A percentile compares a stretch with the other conserved stretches of the same genome.
phyloP scores from a whole-genome alignment of 345 rosid genomes.

The Camelina hispida region DNA sequence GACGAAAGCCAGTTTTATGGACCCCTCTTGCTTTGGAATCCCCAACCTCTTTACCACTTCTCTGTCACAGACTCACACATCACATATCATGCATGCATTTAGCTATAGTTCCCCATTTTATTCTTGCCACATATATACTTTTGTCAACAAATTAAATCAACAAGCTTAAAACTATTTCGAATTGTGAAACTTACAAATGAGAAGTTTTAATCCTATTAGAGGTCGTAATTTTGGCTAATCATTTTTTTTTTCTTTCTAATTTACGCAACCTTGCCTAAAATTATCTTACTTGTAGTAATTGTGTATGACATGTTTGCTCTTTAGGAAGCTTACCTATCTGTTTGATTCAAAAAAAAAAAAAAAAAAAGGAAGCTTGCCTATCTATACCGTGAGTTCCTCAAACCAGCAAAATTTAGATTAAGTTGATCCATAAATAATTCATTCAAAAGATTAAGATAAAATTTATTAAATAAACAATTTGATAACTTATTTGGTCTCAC shows the following conservation, averaged over 20 bases:
- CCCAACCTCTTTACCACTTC: neutral
- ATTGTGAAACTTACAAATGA: neutral
- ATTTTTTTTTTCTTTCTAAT: too few species aligned
- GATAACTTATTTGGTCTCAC: neutral
- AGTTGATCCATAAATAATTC: neutral
- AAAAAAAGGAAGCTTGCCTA: too few species aligned
- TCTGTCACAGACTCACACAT: constrained; percentile 6
- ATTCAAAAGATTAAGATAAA: neutral
- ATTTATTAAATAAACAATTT: neutral
- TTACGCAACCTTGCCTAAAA: neutral
- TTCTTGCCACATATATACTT: neutral
- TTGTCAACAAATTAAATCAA: neutral
- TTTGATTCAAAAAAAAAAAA: too few species aligned
- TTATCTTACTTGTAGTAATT: too few species aligned
- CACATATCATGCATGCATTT: neutral
- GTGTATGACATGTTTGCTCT: neutral
- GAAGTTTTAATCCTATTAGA: neutral
- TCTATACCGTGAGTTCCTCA: neutral
- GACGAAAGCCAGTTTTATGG: constrained; percentile 13
- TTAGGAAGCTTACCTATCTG: neutral
- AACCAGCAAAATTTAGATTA: neutral
- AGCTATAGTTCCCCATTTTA: neutral
- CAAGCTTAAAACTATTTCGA: neutral
- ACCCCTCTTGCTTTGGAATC: constrained; percentile 1
- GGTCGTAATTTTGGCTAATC: neutral